phyloP scores from a whole-genome alignment of 139 green algal species.

The Diplosphaera chodatii region DNA sequence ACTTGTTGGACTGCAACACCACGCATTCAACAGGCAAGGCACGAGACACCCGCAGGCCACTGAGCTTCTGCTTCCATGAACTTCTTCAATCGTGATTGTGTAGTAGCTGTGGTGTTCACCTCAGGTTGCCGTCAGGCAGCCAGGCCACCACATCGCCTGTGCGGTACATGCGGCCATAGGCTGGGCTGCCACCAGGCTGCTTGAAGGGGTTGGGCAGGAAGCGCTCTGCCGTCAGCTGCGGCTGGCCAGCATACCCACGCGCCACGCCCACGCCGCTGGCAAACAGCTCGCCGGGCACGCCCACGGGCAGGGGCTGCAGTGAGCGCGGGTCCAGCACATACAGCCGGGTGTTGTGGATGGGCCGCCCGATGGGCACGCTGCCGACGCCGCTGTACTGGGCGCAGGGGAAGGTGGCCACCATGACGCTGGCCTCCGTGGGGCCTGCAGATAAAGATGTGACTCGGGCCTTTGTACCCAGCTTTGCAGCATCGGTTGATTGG shows the following conservation, averaged over 20 bases:
- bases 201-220: constrained; percentile 45
- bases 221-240: constrained; percentile 31
- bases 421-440: constrained; percentile 14
- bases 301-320: constrained; percentile 23
- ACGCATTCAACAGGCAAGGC: too few relatives aligned
- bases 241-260: constrained; percentile 24
- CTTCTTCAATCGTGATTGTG: too few relatives aligned
- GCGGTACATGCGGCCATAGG: constrained; percentile 34
- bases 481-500: too few relatives aligned
- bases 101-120: too few relatives aligned
- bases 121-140: constrained; percentile 17
- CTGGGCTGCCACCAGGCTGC: background rate
- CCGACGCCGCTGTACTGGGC: background rate
- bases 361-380: constrained; percentile 25
- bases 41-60: too few relatives aligned
- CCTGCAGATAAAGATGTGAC: too few relatives aligned
- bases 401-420: background rate
- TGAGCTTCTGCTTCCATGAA: too few relatives aligned
- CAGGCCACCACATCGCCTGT: constrained; percentile 37
- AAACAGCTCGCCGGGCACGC: constrained; percentile 41
- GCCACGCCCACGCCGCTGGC: constrained; percentile 33
- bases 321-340: constrained; percentile 39
- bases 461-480: too few relatives aligned
- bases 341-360: constrained; percentile 32
- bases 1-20: too few relatives aligned